These are phyloP conservation scores for Crotalaria pallida DNA, from an alignment of 306 rosid genomes.

Conservation along the genomic window DNA sequence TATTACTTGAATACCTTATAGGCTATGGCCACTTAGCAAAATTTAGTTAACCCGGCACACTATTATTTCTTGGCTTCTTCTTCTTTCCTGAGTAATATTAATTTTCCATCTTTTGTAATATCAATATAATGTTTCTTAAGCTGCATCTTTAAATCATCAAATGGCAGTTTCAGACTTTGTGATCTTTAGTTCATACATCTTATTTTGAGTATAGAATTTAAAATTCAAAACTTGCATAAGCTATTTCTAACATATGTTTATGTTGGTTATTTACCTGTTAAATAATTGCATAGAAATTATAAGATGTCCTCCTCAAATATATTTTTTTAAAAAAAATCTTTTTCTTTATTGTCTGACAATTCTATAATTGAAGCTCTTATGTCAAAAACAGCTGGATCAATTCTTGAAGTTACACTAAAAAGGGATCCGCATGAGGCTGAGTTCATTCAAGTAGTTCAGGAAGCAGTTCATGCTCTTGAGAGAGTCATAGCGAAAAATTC, in stretches of 20 bases:
- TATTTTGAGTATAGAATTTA: background rate
- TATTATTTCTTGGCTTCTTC: background rate
- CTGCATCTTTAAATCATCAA: background rate
- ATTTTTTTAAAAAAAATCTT: background rate
- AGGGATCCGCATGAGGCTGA: slow-evolving; percentile 87
- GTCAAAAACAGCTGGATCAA: slow-evolving; percentile 85
- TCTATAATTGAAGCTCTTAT: slow-evolving; percentile 49
- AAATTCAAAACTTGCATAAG: background rate
- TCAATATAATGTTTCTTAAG: background rate
- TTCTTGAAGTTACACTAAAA: slow-evolving; percentile 74
- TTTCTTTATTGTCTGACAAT: slow-evolving; percentile 19
- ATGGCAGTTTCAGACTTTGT: background rate
- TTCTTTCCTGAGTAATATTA: background rate
- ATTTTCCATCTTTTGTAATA: background rate
- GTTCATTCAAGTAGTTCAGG: slow-evolving; percentile 76
- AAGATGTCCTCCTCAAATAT: background rate
- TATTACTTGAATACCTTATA: background rate
- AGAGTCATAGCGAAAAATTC: slow-evolving; percentile 87
- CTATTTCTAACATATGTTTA: background rate
- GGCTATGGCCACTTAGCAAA: background rate
- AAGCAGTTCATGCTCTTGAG: slow-evolving; percentile 78
- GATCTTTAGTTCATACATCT: background rate
- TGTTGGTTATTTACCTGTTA: background rate
- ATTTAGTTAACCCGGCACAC: background rate
- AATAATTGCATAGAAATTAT: background rate